These are phyloP conservation scores for Penicillium antarcticum DNA, from an alignment of 495 filamentous ascomycete genomes.

Conservation along the genomic window DNA sequence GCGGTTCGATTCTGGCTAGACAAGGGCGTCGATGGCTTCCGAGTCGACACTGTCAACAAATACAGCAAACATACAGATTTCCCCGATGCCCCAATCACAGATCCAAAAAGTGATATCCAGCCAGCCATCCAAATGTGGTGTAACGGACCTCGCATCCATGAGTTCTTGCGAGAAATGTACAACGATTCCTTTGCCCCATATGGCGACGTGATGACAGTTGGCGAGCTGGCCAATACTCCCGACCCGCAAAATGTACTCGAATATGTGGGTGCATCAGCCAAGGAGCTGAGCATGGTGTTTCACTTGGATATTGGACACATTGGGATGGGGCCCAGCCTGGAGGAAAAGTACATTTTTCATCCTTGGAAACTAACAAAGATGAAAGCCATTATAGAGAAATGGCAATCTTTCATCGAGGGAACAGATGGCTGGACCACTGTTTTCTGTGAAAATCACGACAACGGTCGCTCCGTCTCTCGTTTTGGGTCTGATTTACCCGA, in stretches of 20 bases:
- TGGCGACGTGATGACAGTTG: slow-evolving; percentile 41
- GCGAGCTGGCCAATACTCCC: slow-evolving; percentile 44
- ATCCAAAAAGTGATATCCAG: slow-evolving; percentile 34
- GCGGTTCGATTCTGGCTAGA: slow-evolving; percentile 53
- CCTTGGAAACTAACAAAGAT: slow-evolving; percentile 38
- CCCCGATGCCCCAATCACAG: slow-evolving; percentile 40
- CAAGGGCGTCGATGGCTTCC: slow-evolving; percentile 47
- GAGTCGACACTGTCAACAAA: slow-evolving; percentile 53
- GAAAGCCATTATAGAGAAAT: slow-evolving; percentile 29
- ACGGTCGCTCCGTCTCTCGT: slow-evolving; percentile 53
- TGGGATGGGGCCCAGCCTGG: slow-evolving; percentile 34
- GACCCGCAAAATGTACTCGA: slow-evolving; percentile 37
- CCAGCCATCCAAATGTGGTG: slow-evolving; percentile 42
- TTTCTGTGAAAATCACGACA: slow-evolving; percentile 62
- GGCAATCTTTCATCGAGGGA: slow-evolving; percentile 44
- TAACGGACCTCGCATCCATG: slow-evolving; percentile 54
- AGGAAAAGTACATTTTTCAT: slow-evolving; percentile 34
- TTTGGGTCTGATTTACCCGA: slow-evolving; percentile 42
- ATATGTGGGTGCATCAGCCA: slow-evolving; percentile 37
- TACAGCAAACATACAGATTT: slow-evolving; percentile 44
- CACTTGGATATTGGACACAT: slow-evolving; percentile 48
- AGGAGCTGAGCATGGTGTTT: slow-evolving; percentile 53
- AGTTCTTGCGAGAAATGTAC: slow-evolving; percentile 44
- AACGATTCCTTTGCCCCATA: slow-evolving; percentile 36
- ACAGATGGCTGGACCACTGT: slow-evolving; percentile 47